Evolutionary conservation across 371 early-diverging fungal species (phyloP), one percentile per base, ranked within the genome.

Genomic region (Haplosporangium sp.): DNA sequence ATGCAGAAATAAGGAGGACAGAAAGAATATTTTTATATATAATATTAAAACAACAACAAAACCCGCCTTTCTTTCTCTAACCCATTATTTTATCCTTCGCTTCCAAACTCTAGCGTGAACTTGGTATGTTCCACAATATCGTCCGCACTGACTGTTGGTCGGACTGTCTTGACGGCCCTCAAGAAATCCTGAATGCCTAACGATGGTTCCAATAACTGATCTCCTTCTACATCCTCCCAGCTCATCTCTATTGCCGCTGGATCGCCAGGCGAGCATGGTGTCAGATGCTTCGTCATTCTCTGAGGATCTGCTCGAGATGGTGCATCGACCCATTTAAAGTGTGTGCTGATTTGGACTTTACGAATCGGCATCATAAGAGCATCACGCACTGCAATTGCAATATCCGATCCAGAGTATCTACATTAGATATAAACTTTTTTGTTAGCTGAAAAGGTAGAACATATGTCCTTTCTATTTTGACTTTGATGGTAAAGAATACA

Each of bases 361-460:
- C 98, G 92, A 62, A 98, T 93, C 1, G 98, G 98, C 84, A 96
- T 94, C 96, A 98, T 97, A 77, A 98, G 84, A 3, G 98, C 98
- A 84, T 98, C 98, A 9, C 97, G 89, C 17, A 97, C 98, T 11
- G 96, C 87, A 50, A 95, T 92, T 9, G 95, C 93, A 63, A 98
- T 95, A 90, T 98, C 97, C 1, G 97, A 96, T 17, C 98, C 97
- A 71, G 97, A 96, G 83, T 92, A 96, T 19, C 94, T 71, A 57
- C n/a, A 17, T 27, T 1, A 27, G 27, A 27, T 27, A 27, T 27
- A 27, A 27, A 27, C 27, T 27, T 27, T 27, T 27, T 27, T 27
- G 27, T 27, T 27, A 27, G 27, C 27, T 27, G 27, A 27, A 27
- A 27, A 27, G 27, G 27, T 27, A 27, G 27, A 27, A 27, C 27